Percentiles rank a stretch among this genome's conserved stretches.
These are phyloP conservation scores for Paramecium octaurelia DNA, from an alignment of 73 alveolate genomes.

Conservation along the genomic window DNA sequence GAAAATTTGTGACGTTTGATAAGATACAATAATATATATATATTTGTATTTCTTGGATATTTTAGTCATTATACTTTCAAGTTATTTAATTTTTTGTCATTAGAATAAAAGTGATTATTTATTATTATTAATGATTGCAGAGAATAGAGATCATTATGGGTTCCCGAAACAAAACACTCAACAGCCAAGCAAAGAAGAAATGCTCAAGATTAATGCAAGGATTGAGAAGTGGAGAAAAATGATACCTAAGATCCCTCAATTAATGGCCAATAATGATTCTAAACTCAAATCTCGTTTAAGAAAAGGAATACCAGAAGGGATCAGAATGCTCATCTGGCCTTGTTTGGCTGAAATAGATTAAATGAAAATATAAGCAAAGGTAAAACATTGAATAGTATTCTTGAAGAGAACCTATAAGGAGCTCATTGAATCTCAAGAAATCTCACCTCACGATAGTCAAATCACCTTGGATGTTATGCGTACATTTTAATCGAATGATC, in stretches of 20 bases:
- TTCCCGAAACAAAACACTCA: not conserved
- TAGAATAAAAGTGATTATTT: not conserved
- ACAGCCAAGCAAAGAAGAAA: slow-evolving; percentile 22
- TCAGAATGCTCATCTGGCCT: slow-evolving; percentile 61
- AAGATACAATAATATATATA: not conserved
- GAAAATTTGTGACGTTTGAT: not conserved
- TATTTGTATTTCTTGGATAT: not conserved
- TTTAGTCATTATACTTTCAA: not conserved
- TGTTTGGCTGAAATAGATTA: slow-evolving; percentile 29
- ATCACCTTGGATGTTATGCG: slow-evolving; percentile 49
- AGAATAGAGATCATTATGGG: slow-evolving; percentile 21
- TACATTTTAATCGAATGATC: slow-evolving; percentile 49
- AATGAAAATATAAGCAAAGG: slow-evolving; percentile 30
- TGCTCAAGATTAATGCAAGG: slow-evolving; percentile 50
- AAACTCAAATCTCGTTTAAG: slow-evolving; percentile 57
- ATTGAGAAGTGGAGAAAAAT: slow-evolving; percentile 63
- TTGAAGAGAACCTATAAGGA: slow-evolving; percentile 20
- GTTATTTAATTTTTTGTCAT: not conserved
- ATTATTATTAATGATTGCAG: not conserved
- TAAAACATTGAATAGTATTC: not conserved
- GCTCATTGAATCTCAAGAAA: not conserved
- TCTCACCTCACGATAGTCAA: slow-evolving; percentile 48
- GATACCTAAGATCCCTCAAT: slow-evolving; percentile 42
- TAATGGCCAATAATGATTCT: slow-evolving; percentile 32
- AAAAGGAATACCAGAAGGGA: slow-evolving; percentile 64